Conservation (phyloP, 116 monocot genomes). For the Zostera marina region DNA sequence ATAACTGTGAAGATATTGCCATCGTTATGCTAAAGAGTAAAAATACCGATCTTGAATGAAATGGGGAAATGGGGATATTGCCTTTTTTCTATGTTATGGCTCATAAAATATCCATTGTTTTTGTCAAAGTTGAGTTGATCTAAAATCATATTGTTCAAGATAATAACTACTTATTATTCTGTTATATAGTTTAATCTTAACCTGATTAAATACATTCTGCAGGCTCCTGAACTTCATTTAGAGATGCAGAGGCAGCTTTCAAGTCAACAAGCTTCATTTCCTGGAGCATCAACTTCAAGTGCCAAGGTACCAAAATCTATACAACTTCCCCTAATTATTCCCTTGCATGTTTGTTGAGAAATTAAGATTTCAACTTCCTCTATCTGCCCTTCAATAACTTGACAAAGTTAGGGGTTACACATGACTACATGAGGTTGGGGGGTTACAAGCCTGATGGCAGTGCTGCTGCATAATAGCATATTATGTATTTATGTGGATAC, state of each 20-base stretch:
- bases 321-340: background rate
- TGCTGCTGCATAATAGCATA: too few species aligned
- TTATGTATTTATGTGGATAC: too few species aligned
- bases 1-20: too few species aligned
- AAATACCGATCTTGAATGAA: too few species aligned
- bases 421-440: too few species aligned
- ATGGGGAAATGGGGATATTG: background rate
- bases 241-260: conserved; percentile 46
- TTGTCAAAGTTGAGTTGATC: too few species aligned
- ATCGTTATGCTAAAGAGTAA: too few species aligned
- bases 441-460: too few species aligned
- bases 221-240: conserved; percentile 54
- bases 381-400: background rate
- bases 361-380: background rate
- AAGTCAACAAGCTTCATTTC: conserved; percentile 18
- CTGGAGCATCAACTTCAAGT: conserved; percentile 27
- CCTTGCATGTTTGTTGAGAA: background rate
- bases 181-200: background rate
- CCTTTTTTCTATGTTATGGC: background rate
- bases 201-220: background rate
- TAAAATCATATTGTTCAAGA: too few species aligned
- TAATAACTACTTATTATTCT: too few species aligned
- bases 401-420: background rate
- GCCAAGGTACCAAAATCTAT: conserved; percentile 19
- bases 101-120: background rate